Evolutionary conservation across 176 grass and related monocot genomes (phyloP).

Genomic region (Cymbopogon citratus): DNA sequence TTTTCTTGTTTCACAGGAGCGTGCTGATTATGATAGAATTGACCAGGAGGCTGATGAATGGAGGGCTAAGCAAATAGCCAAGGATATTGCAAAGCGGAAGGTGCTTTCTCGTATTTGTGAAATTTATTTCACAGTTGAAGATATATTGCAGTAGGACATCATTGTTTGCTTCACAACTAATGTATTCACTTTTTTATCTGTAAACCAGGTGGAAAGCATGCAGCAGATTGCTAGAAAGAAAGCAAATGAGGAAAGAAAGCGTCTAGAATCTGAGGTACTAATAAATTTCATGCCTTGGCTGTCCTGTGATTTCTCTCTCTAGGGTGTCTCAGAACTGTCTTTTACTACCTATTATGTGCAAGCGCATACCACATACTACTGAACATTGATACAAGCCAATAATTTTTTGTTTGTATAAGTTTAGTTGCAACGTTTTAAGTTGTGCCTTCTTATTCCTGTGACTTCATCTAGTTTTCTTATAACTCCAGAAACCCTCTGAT

Average conservation of each 20-base stretch:
- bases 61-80: conserved; percentile 81
- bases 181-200: conserved; percentile 1
- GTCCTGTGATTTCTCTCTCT: background rate
- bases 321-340: background rate
- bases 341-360: background rate
- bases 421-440: background rate
- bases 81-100: conserved; percentile 76
- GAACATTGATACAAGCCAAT: background rate
- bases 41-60: conserved; percentile 91
- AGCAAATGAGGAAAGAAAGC: conserved; percentile 77
- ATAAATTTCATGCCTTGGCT: background rate
- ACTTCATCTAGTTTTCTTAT: background rate
- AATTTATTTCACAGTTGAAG: conserved; percentile 3
- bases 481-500: background rate
- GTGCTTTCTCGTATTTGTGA: conserved; percentile 27
- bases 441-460: background rate
- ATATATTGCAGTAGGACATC: background rate
- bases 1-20: conserved; percentile 46
- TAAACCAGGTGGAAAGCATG: conserved; percentile 78
- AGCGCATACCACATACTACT: background rate
- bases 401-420: background rate
- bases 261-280: conserved; percentile 81
- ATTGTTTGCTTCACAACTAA: background rate
- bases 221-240: conserved; percentile 89
- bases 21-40: conserved; percentile 58